Evolutionary conservation across 768 basidiomycete species (phyloP), one percentile per base, ranked within the genome.

Genomic region (Boletus huronensis): DNA sequence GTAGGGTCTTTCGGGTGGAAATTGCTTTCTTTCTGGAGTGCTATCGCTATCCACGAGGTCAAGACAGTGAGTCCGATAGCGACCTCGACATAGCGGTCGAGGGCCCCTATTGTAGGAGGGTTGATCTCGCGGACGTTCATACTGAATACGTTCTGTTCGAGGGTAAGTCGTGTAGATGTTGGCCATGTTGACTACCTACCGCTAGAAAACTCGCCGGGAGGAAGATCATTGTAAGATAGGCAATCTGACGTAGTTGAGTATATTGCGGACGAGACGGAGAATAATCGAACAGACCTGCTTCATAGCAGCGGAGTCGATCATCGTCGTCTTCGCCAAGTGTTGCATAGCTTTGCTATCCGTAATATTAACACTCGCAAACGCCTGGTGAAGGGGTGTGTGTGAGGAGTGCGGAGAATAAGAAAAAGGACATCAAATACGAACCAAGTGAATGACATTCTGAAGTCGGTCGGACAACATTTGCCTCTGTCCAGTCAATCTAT

Each of bases 211-310:
- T 74, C 2, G 77, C 78, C 0, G 84, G 84, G 11, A 85, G 74
- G 65, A 84, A 85, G 25, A 82, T 65, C 82, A 83, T 84, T 0
- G 82, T 80, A 3, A 85, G 70, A 55, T 82, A 83, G 0, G 81
- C 59, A 29, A 70, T 67, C 68, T 71, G 51, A 76, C 50, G 2
- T 14, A 50, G 8, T 28, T 71, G 11, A 68, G 53, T 7, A 32
- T 25, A 34, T 7, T 19, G 9, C 23, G 45, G 23, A 28, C 36
- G 46, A 17, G 14, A 29, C 21, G 38, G 19, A 42, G 7, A 41
- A 54, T 16, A 36, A 53, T 29, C 5, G 21, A 46, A 39, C 58
- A 17, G 29, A 60, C 67, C 58, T 73, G 72, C 23, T 73, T 74
- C 67, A 73, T 74, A 6, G 72, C 69, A 48, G 71, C 65, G 59